Percentiles rank a stretch among this genome's conserved stretches.
Conservation (phyloP, 2,329 filamentous ascomycete genomes). For the Penicillium sp. region DNA sequence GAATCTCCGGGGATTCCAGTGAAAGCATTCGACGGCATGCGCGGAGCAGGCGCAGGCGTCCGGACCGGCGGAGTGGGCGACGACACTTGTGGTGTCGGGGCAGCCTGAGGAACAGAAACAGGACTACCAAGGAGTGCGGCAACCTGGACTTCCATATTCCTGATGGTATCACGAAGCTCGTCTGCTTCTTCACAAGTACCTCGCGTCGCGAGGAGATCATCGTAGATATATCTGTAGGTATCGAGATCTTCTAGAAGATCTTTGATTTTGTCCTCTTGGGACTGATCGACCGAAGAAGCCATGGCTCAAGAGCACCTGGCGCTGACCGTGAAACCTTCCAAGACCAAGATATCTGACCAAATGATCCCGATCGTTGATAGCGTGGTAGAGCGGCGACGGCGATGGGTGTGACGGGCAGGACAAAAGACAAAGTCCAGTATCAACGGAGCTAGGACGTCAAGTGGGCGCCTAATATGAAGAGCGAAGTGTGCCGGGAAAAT, state of each 20-base stretch:
- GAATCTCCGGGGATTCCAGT: background rate
- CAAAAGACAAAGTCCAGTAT: background rate
- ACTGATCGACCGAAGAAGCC: slow-evolving; percentile 15
- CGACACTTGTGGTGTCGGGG: background rate
- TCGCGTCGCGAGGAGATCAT: slow-evolving; percentile 30
- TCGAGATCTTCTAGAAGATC: slow-evolving; percentile 37
- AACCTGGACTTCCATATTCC: slow-evolving; percentile 27
- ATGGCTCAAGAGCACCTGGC: background rate
- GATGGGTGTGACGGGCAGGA: background rate
- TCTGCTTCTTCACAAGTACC: slow-evolving; percentile 28
- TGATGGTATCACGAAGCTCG: slow-evolving; percentile 30
- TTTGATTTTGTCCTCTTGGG: slow-evolving; percentile 29
- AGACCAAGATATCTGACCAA: background rate
- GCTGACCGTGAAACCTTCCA: background rate
- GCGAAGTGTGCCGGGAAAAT: background rate
- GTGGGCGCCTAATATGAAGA: background rate
- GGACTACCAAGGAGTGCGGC: slow-evolving; percentile 17
- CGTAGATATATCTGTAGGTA: slow-evolving; percentile 32
- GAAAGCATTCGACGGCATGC: background rate
- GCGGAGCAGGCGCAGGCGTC: background rate
- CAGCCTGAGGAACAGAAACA: background rate
- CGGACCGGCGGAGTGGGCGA: background rate
- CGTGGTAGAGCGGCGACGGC: background rate
- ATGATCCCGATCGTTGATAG: background rate
- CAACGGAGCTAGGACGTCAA: background rate